These are phyloP conservation scores for Coprinopsis cinerea DNA, from an alignment of 768 basidiomycete genomes.

Conservation along the genomic window DNA sequence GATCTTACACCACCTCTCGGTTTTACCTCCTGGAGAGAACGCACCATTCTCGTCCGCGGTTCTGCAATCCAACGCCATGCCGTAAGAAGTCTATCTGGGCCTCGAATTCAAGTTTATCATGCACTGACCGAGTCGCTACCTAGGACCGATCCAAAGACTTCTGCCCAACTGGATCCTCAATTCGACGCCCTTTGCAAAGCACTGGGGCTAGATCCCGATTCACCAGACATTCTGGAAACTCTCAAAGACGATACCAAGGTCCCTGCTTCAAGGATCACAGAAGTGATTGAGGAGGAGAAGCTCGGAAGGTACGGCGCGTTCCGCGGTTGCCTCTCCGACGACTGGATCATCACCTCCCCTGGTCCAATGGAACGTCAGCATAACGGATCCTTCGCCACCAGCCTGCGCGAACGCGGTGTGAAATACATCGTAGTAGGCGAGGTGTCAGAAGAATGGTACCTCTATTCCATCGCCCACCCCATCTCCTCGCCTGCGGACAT, in stretches of 20 bases:
- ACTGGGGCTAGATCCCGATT: conserved; percentile 48
- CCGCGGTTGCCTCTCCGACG: conserved; percentile 55
- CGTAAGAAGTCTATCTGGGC: conserved; percentile 33
- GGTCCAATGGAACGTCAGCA: conserved; percentile 68
- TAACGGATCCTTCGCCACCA: conserved; percentile 49
- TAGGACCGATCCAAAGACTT: conserved; percentile 57
- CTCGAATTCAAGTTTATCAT: not conserved
- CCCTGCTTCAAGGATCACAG: conserved; percentile 44
- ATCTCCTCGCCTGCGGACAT: conserved; percentile 46
- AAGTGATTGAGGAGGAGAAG: conserved; percentile 51
- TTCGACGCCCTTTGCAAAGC: conserved; percentile 57
- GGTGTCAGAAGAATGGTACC: conserved; percentile 70
- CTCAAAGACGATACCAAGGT: conserved; percentile 45
- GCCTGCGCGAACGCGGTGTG: conserved; percentile 51
- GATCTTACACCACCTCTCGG: conserved; percentile 62
- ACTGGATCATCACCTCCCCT: conserved; percentile 49
- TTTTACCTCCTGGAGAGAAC: conserved; percentile 44
- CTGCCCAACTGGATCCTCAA: conserved; percentile 51
- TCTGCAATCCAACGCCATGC: conserved; percentile 71
- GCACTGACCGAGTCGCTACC: not conserved
- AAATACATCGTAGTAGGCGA: conserved; percentile 62
- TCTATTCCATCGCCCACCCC: conserved; percentile 67
- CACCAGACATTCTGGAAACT: conserved; percentile 40
- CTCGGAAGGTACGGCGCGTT: conserved; percentile 60
- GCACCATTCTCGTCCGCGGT: conserved; percentile 65